Conservation (phyloP, 805 yeast genomes). For the Babjeviella inositovora region DNA sequence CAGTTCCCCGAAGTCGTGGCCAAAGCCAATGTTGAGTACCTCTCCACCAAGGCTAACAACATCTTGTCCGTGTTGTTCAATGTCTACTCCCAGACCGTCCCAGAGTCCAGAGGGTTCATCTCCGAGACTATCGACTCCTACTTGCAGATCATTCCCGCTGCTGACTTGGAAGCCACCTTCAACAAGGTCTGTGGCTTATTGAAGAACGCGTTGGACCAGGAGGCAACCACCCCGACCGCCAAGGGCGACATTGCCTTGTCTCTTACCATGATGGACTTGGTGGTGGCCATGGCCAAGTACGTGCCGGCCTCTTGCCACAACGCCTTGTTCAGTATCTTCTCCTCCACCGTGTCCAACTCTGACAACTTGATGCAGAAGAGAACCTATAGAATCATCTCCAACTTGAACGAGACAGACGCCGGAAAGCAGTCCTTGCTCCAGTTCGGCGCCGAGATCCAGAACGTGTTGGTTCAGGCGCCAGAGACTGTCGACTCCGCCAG, state of each 20-base stretch:
- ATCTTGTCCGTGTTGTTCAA: slow-evolving; percentile 79
- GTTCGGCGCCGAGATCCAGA: slow-evolving; percentile 42
- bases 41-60: slow-evolving; percentile 55
- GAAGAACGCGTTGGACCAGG: slow-evolving; percentile 58
- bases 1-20: slow-evolving; percentile 44
- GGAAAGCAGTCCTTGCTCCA: slow-evolving; percentile 39
- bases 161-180: slow-evolving; percentile 62
- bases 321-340: slow-evolving; percentile 68
- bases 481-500: slow-evolving; percentile 58
- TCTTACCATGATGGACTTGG: slow-evolving; percentile 81
- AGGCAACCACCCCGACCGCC: slow-evolving; percentile 13
- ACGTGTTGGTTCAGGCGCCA: slow-evolving; percentile 39
- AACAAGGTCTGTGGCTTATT: slow-evolving; percentile 73
- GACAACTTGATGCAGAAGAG: slow-evolving; percentile 75
- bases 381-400: slow-evolving; percentile 65
- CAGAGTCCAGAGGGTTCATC: slow-evolving; percentile 72
- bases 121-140: slow-evolving; percentile 78
- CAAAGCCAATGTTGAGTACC: slow-evolving; percentile 36
- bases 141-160: slow-evolving; percentile 48
- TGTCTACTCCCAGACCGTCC: slow-evolving; percentile 78
- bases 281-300: slow-evolving; percentile 76
- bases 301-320: slow-evolving; percentile 57
- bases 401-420: slow-evolving; percentile 49
- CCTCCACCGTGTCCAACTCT: slow-evolving; percentile 38
- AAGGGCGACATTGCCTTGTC: slow-evolving; percentile 25